Conservation (phyloP, 2,329 filamentous ascomycete genomes). For the Pseudocercospora eumusae region DNA sequence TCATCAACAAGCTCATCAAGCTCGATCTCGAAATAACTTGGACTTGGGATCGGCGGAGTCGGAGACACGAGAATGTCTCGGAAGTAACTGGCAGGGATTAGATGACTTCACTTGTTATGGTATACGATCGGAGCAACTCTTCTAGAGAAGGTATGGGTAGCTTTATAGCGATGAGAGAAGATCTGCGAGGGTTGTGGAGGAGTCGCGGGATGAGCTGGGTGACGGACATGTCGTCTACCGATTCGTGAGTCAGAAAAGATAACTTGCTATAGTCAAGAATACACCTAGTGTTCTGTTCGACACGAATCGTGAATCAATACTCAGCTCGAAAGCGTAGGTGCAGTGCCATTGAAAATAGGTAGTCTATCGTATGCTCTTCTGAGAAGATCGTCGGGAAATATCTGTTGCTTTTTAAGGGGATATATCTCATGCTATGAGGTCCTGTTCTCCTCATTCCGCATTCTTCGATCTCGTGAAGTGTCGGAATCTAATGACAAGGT, state of each 20-base stretch:
- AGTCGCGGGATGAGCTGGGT: neutral
- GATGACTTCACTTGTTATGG: neutral
- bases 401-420: neutral
- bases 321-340: too few species aligned
- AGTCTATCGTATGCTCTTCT: neutral
- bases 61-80: constrained; percentile 12
- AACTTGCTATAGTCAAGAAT: too few species aligned
- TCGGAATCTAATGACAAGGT: neutral
- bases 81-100: neutral
- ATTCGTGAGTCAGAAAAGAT: too few species aligned
- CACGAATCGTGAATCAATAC: too few species aligned
- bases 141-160: neutral
- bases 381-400: neutral
- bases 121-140: neutral
- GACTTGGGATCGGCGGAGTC: neutral
- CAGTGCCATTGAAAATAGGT: too few species aligned
- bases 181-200: neutral
- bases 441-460: neutral
- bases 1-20: neutral
- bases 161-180: neutral
- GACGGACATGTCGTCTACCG: too few species aligned
- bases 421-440: neutral
- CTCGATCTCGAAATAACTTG: neutral
- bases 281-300: too few species aligned
- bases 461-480: neutral